phyloP scores from a whole-genome alignment of 1,284 basidiomycete species.

The Apiotrichum brassicae region DNA sequence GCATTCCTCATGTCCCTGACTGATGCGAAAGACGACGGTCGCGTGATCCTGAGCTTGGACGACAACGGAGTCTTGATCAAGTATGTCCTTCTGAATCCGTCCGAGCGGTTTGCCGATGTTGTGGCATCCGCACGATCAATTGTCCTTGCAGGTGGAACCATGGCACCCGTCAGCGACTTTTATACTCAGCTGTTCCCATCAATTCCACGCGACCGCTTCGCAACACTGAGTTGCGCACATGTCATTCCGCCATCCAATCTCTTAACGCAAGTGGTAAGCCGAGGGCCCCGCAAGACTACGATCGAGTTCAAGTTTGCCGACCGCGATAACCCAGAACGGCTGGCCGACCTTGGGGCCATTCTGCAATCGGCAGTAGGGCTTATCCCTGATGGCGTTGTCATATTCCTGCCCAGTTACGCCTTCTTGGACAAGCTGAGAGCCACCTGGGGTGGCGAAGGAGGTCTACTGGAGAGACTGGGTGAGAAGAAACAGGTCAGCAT shows the following conservation, averaged over 20 bases:
- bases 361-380: constrained; percentile 70
- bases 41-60: constrained; percentile 46
- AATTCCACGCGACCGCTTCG: constrained; percentile 58
- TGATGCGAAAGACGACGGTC: constrained; percentile 68
- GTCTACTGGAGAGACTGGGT: constrained; percentile 58
- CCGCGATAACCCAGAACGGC: constrained; percentile 62
- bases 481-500: constrained; percentile 65
- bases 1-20: constrained; percentile 76
- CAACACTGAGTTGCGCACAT: constrained; percentile 85
- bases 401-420: constrained; percentile 89
- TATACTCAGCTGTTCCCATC: constrained; percentile 71
- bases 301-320: constrained; percentile 79
- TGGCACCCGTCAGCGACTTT: constrained; percentile 95
- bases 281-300: constrained; percentile 67
- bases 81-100: constrained; percentile 92
- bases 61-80: constrained; percentile 54
- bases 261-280: constrained; percentile 66
- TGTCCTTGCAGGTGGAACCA: constrained; percentile 89
- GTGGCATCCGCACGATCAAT: constrained; percentile 73
- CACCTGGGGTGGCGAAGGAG: constrained; percentile 59
- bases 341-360: constrained; percentile 75
- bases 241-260: constrained; percentile 80
- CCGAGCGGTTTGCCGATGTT: constrained; percentile 75
- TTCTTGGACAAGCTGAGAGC: constrained; percentile 66
- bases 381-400: constrained; percentile 80